Percentiles rank a stretch among this genome's conserved stretches.
phyloP scores from a whole-genome alignment of 1,284 basidiomycete species.

The Trametes pubescens region DNA sequence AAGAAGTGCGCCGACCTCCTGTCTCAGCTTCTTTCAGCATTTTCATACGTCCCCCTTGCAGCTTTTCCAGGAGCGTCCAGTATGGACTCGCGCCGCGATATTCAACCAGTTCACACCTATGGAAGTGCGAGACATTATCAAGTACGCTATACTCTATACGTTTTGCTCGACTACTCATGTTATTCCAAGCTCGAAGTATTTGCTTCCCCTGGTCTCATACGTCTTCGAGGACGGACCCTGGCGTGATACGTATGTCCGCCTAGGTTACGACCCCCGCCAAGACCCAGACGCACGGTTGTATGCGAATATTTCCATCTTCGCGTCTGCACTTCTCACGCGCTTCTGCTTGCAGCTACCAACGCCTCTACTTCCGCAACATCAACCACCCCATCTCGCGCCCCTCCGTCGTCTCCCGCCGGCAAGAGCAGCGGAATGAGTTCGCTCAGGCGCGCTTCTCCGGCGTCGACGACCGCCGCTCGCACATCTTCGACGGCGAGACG shows the following conservation, averaged over 20 bases:
- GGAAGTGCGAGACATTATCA: slow-evolving; percentile 75
- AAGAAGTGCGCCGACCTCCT: slow-evolving; percentile 53
- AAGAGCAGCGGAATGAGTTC: slow-evolving; percentile 53
- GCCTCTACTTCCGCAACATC: slow-evolving; percentile 84
- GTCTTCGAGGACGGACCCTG: slow-evolving; percentile 95
- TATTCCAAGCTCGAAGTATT: slow-evolving; percentile 67
- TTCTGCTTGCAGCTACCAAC: slow-evolving; percentile 68
- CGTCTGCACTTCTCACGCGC: slow-evolving; percentile 19
- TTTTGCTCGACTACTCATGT: background rate
- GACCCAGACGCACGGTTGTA: slow-evolving; percentile 80
- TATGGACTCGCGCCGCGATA: slow-evolving; percentile 89
- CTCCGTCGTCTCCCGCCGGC: slow-evolving; percentile 71
- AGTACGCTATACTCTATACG: slow-evolving; percentile 52
- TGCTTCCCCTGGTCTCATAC: slow-evolving; percentile 80
- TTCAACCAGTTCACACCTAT: slow-evolving; percentile 81
- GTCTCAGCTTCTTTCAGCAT: background rate
- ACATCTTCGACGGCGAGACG: slow-evolving; percentile 89
- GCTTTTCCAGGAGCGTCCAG: slow-evolving; percentile 78
- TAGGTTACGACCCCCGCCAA: slow-evolving; percentile 89
- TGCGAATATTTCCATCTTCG: slow-evolving; percentile 23
- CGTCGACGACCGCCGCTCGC: slow-evolving; percentile 51
- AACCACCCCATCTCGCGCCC: slow-evolving; percentile 80
- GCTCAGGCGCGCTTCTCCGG: slow-evolving; percentile 39
- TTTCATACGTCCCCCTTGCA: slow-evolving; percentile 38
- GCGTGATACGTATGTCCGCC: slow-evolving; percentile 88